A percentile compares a stretch with the other conserved stretches of the same genome.
phyloP scores from a whole-genome alignment of 257 asterid species.

The Solanum okadae region DNA sequence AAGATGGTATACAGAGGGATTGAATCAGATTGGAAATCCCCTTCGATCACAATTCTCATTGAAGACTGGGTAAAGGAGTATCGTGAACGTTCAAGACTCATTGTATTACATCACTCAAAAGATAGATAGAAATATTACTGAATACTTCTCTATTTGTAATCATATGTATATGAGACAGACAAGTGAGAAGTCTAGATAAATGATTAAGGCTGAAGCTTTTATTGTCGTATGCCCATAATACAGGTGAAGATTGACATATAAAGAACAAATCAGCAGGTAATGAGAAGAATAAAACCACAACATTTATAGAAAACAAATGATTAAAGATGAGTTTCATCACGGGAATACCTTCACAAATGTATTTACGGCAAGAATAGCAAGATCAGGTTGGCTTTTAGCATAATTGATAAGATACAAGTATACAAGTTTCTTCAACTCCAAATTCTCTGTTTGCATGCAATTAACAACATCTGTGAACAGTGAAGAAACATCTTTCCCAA shows the following conservation, averaged over 20 bases:
- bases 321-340: not conserved
- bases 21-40: not conserved
- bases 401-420: conserved; percentile 94
- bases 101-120: not conserved
- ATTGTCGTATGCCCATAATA: not conserved
- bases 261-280: not conserved
- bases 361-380: conserved; percentile 95
- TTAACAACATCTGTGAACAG: conserved; percentile 98
- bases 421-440: conserved; percentile 97
- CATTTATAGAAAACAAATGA: not conserved
- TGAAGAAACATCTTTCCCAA: conserved; percentile 96
- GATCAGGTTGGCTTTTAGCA: conserved; percentile 99
- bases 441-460: conserved; percentile 98
- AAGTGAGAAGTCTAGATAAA: not conserved
- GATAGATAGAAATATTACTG: not conserved
- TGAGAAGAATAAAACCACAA: not conserved
- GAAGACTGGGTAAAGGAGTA: not conserved
- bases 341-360: conserved; percentile 85
- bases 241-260: not conserved
- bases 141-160: not conserved
- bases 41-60: not conserved
- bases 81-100: not conserved
- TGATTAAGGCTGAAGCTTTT: not conserved
- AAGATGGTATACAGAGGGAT: not conserved
- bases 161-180: not conserved